Evolutionary conservation across 345 rosid genomes (phyloP).

Genomic region (Gossypium turneri): DNA sequence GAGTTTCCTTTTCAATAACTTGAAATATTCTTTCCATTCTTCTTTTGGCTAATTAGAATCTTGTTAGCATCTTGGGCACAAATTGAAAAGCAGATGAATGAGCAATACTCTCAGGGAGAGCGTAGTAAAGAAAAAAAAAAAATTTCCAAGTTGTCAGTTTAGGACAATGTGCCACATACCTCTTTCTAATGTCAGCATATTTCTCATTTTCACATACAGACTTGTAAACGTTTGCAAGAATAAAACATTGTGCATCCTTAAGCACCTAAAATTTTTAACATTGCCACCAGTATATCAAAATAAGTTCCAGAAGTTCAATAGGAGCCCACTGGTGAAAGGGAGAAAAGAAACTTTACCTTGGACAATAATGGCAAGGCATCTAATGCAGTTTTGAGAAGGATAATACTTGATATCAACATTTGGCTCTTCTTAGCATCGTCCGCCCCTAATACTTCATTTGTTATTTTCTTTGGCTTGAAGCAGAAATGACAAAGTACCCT

Average conservation of each 20-base stretch:
- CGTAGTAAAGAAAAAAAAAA: neutral
- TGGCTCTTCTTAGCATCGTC: slow-evolving; percentile 82
- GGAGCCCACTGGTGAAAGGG: slow-evolving; percentile 7
- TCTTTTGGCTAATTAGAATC: slow-evolving; percentile 1
- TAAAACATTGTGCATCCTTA: slow-evolving; percentile 80
- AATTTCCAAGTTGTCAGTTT: slow-evolving; percentile 8
- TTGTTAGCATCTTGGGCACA: slow-evolving; percentile 1
- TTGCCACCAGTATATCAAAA: slow-evolving; percentile 5
- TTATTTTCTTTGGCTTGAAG: slow-evolving; percentile 85
- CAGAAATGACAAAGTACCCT: slow-evolving; percentile 97
- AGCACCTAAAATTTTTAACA: slow-evolving; percentile 54
- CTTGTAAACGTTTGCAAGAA: slow-evolving; percentile 70
- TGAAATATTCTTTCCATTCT: neutral
- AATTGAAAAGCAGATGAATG: neutral
- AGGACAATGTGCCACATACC: slow-evolving; percentile 33
- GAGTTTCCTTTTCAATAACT: neutral
- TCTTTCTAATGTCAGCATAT: slow-evolving; percentile 71
- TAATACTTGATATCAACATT: slow-evolving; percentile 78
- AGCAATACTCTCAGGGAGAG: neutral
- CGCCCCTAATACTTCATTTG: slow-evolving; percentile 53
- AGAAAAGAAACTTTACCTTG: slow-evolving; percentile 43
- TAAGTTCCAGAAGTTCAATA: slow-evolving; percentile 2
- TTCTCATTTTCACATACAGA: slow-evolving; percentile 72
- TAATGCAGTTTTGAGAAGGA: slow-evolving; percentile 87
- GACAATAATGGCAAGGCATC: slow-evolving; percentile 89